Conservation (phyloP, 495 filamentous ascomycete species). For the Penicillium pancosmium region DNA sequence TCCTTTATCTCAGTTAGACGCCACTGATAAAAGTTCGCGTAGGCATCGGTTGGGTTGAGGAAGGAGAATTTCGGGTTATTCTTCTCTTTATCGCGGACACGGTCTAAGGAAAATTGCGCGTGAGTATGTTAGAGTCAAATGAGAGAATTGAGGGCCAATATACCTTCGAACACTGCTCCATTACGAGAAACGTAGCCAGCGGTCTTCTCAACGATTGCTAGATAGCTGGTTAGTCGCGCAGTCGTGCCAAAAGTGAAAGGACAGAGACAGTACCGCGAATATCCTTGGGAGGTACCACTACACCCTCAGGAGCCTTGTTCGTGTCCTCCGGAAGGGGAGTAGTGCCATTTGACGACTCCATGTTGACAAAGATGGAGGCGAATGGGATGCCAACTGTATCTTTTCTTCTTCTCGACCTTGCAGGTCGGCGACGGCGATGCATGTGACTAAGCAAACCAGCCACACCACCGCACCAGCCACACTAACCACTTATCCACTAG, state of each 20-base stretch:
- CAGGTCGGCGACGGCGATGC: neutral
- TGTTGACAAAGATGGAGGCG: conserved; percentile 24
- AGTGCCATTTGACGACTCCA: conserved; percentile 63
- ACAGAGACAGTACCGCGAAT: conserved; percentile 60
- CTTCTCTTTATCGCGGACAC: conserved; percentile 83
- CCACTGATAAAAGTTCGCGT: conserved; percentile 89
- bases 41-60: conserved; percentile 77
- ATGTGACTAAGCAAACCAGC: neutral
- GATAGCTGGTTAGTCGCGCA: conserved; percentile 32
- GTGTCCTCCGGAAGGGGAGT: conserved; percentile 53
- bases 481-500: neutral
- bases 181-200: conserved; percentile 88
- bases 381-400: neutral
- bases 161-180: conserved; percentile 78
- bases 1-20: conserved; percentile 80
- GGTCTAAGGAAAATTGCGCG: conserved; percentile 50
- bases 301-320: conserved; percentile 76
- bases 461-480: neutral
- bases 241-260: conserved; percentile 6
- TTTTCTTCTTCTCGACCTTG: neutral
- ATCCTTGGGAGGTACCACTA: conserved; percentile 83
- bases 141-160: neutral
- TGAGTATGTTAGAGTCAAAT: neutral
- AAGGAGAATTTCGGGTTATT: conserved; percentile 92
- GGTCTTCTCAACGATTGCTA: conserved; percentile 89